phyloP scores from a whole-genome alignment of 2,329 filamentous ascomycete genomes.

The Immersiporthe knoxdaviesiana region DNA sequence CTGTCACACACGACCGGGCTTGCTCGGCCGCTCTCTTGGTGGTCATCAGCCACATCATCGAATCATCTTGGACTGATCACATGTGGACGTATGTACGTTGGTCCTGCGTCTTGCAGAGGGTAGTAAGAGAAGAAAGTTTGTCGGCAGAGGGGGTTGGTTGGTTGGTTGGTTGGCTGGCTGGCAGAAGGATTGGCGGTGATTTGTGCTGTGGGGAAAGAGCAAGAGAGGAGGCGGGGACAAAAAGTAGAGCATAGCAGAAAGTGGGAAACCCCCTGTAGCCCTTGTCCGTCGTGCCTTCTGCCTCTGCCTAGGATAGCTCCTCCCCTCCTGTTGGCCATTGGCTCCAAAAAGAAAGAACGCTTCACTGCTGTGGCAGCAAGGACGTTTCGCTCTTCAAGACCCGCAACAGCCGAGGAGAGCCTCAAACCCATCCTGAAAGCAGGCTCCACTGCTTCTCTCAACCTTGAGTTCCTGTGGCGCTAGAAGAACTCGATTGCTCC shows the following conservation, averaged over 20 bases:
- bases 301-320: not conserved
- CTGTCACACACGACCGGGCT: not conserved
- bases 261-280: not conserved
- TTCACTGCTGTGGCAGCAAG: not conserved
- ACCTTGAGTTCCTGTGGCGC: not conserved
- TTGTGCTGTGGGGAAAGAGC: slow-evolving; percentile 8
- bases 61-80: not conserved
- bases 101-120: not conserved
- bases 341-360: not conserved
- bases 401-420: not conserved
- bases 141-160: not conserved
- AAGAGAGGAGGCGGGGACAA: not conserved
- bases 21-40: not conserved
- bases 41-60: not conserved
- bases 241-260: not conserved
- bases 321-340: not conserved
- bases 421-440: not conserved
- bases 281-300: not conserved
- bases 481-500: not conserved
- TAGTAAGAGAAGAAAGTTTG: not conserved
- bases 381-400: not conserved
- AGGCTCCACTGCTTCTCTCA: not conserved
- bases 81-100: not conserved
- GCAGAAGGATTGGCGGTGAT: slow-evolving; percentile 21
- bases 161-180: no score